Evolutionary conservation across 306 rosid species (phyloP).

Genomic region (Ceratonia siliqua): DNA sequence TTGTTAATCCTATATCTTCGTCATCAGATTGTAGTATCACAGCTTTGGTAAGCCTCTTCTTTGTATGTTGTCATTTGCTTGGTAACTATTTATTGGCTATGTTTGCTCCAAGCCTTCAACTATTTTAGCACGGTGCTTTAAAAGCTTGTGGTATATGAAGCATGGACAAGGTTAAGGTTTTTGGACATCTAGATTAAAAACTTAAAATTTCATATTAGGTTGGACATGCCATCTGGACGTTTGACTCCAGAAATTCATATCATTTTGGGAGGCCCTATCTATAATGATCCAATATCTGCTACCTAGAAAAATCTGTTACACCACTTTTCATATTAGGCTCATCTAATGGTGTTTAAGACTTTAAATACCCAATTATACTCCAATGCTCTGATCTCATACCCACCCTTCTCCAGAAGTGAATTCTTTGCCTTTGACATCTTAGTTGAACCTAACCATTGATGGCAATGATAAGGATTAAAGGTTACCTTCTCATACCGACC

Average conservation of each 20-base stretch:
- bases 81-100: slow-evolving; percentile 6
- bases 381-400: neutral
- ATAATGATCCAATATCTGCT: no score
- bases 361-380: neutral
- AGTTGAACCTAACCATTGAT: no score
- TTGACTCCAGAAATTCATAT: neutral
- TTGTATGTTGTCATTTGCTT: slow-evolving; percentile 6
- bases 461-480: no score
- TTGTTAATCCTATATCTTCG: slow-evolving; percentile 70
- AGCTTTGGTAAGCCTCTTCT: slow-evolving; percentile 68
- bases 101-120: neutral
- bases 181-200: neutral
- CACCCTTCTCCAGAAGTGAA: neutral
- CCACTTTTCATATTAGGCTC: neutral
- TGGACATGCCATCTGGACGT: neutral
- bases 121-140: slow-evolving; percentile 15
- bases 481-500: no score
- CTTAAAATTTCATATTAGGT: neutral
- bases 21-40: slow-evolving; percentile 87
- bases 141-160: neutral
- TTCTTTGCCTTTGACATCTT: no score
- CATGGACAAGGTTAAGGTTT: neutral
- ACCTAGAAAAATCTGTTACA: neutral
- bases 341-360: neutral
- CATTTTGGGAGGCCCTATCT: neutral